Base-by-base conservation (phyloP, 768 basidiomycete species). In the Kwoniella sp. region DNA sequence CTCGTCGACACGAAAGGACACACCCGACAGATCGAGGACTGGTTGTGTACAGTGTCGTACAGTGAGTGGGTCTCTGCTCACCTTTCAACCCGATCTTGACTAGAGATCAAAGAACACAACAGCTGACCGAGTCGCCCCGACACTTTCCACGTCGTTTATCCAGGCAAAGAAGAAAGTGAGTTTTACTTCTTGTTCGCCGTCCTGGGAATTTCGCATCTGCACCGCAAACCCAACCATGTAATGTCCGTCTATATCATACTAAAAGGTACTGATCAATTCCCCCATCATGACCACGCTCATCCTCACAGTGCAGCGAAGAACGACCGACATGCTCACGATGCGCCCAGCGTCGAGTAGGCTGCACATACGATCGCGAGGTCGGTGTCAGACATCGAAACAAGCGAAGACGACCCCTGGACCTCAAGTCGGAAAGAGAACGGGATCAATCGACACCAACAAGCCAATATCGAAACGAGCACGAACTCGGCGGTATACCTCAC, bases 111-210 rank as follows among this genome's bases (percentile, higher is more conserved):
- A 33, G 33, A n/a, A n/a, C n/a, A n/a, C n/a, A n/a, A n/a, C n/a
- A 6, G 33, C 33, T 33, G 33, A 33, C 33, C 33, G 13, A 33
- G 6, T 6, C 33, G n/a, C n/a, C n/a, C n/a, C n/a, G n/a, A n/a
- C 33, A 33, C 33, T 10, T 15, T 44, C 40, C 17, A 19, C 10
- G 17, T 44, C 17, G 33, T 19, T 19, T 19, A 19, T 10, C 7
- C 40, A 44, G 40, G 40, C 40, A 9, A 44, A 44, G 40, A 44
- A 44, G 40, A 44, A 44, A 44, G 40, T 44, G 40, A 44, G 40
- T 19, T 13, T 33, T 33, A 6, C 33, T 33, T 33, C 13, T 33
- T 33, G 5, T 33, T 33, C 13, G 5, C 33, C 33, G 5, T 33
- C 33, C 33, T n/a, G n/a, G n/a, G n/a, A n/a, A 33, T 33, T 33